phyloP scores from a whole-genome alignment of 169 alveolate genomes.

The Eimeria falciformis region DNA sequence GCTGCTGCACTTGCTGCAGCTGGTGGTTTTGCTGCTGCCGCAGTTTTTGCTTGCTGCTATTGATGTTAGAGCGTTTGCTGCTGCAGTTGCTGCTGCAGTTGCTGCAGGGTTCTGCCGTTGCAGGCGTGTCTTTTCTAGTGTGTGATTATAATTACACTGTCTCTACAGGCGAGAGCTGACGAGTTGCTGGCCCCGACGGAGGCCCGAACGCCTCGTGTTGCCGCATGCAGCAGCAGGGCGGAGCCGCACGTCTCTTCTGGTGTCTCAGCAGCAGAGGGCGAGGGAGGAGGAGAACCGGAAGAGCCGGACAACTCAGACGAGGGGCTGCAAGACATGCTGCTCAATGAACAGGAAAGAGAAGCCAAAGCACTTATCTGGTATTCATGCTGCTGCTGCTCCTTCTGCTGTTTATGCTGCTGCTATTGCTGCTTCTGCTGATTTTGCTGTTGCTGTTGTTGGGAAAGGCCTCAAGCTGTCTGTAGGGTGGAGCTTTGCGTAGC shows the following conservation, averaged over 20 bases:
- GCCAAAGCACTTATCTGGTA: constrained; percentile 79
- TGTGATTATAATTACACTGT: not conserved
- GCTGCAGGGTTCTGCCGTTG: not conserved
- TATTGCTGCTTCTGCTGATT: constrained; percentile 17
- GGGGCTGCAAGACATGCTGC: constrained; percentile 27
- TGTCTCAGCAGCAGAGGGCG: constrained; percentile 10
- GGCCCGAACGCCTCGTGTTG: not conserved
- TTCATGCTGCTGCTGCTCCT: not conserved
- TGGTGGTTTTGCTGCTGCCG: constrained; percentile 36
- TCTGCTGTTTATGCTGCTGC: constrained; percentile 21
- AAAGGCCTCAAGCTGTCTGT: not conserved
- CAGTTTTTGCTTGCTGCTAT: not conserved
- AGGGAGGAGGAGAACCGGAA: not conserved
- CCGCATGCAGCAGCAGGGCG: too few relatives aligned
- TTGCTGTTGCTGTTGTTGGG: constrained; percentile 9
- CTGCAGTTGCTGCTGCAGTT: constrained; percentile 9
- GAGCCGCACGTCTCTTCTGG: not conserved
- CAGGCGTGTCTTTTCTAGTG: not conserved
- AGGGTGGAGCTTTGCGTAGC: too few relatives aligned
- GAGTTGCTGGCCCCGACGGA: constrained; percentile 48
- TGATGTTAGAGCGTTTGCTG: not conserved
- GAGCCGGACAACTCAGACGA: constrained; percentile 28
- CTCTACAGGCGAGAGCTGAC: constrained; percentile 24
- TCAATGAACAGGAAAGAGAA: constrained; percentile 61
- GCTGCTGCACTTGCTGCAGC: not conserved